Conservation (phyloP, 108 stramenopile genomes). For the Cylindrotheca closterium region DNA sequence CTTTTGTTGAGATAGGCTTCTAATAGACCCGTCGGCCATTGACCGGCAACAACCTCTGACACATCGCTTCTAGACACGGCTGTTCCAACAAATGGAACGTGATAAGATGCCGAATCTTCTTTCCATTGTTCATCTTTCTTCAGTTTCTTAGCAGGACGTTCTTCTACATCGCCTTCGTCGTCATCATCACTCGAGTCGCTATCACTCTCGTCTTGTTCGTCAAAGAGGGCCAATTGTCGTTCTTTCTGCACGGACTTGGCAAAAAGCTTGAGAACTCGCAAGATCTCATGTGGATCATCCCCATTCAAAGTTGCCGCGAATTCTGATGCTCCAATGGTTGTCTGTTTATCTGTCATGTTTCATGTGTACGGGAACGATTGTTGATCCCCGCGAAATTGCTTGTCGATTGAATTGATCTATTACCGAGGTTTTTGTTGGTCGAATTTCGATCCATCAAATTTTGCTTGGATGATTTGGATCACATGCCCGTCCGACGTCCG, state of each 20-base stretch:
- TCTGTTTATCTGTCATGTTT: no score
- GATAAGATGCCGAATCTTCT: slow-evolving; percentile 64
- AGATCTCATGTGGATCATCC: slow-evolving; percentile 59
- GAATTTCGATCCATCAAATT: no score
- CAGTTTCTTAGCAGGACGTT: slow-evolving; percentile 34
- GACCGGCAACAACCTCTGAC: slow-evolving; percentile 28
- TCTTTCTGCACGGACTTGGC: slow-evolving; percentile 41
- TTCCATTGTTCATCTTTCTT: slow-evolving; percentile 68
- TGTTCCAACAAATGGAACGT: slow-evolving; percentile 86
- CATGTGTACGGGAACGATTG: no score
- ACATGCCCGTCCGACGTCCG: no score
- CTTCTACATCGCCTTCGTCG: slow-evolving; percentile 22
- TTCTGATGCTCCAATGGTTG: slow-evolving; percentile 73
- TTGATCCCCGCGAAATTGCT: no score
- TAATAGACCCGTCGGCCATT: slow-evolving; percentile 83
- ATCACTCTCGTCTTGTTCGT: slow-evolving; percentile 12
- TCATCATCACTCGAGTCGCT: slow-evolving; percentile 13
- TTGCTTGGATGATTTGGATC: no score
- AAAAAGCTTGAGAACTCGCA: slow-evolving; percentile 55
- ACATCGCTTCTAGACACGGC: slow-evolving; percentile 64
- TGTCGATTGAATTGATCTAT: no score
- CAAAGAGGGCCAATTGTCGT: slow-evolving; percentile 38
- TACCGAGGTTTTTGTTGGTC: no score
- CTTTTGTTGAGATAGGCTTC: slow-evolving; percentile 66
- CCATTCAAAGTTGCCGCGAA: slow-evolving; percentile 78